A percentile compares a stretch with the other conserved stretches of the same genome.
Evolutionary conservation across 371 early-diverging fungal genomes (phyloP).

Genomic region (Mortierella sp.): DNA sequence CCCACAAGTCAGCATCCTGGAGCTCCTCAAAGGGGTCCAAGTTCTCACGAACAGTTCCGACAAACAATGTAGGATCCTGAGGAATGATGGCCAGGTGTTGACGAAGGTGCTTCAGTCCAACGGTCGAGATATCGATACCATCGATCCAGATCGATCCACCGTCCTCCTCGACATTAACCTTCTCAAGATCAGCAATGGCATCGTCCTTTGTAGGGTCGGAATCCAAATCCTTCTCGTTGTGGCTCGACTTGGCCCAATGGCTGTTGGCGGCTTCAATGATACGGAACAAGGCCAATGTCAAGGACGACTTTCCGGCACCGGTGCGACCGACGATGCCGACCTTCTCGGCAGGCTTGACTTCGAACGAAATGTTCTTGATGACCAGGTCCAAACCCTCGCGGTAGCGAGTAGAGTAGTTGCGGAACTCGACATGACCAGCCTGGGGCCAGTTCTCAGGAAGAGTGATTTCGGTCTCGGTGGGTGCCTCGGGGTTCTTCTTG

Average conservation of each 20-base stretch:
- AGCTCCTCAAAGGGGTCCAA: slow-evolving; percentile 79
- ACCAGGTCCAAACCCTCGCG: slow-evolving; percentile 81
- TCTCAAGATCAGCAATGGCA: slow-evolving; percentile 23
- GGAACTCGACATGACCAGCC: slow-evolving; percentile 78
- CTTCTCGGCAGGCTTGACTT: slow-evolving; percentile 50
- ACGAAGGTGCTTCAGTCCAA: slow-evolving; percentile 30
- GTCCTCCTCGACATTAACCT: slow-evolving; percentile 23
- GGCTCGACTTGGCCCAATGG: slow-evolving; percentile 27
- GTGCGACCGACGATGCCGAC: slow-evolving; percentile 63
- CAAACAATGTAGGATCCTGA: slow-evolving; percentile 75
- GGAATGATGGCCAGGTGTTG: slow-evolving; percentile 81
- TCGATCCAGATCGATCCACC: slow-evolving; percentile 61
- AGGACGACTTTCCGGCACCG: slow-evolving; percentile 80
- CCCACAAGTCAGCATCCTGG: slow-evolving; percentile 69
- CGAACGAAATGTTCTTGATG: slow-evolving; percentile 64
- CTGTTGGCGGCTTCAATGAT: slow-evolving; percentile 71
- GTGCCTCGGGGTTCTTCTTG: slow-evolving; percentile 70
- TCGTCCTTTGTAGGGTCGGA: slow-evolving; percentile 15
- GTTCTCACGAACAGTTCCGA: slow-evolving; percentile 56
- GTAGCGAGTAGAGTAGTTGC: slow-evolving; percentile 80
- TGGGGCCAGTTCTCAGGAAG: slow-evolving; percentile 70
- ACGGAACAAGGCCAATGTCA: slow-evolving; percentile 79
- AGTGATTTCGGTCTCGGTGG: slow-evolving; percentile 34
- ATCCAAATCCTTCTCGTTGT: slow-evolving; percentile 18
- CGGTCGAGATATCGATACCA: slow-evolving; percentile 78